Conservation (phyloP, 345 rosid species). For the Clarkia xantiana region DNA sequence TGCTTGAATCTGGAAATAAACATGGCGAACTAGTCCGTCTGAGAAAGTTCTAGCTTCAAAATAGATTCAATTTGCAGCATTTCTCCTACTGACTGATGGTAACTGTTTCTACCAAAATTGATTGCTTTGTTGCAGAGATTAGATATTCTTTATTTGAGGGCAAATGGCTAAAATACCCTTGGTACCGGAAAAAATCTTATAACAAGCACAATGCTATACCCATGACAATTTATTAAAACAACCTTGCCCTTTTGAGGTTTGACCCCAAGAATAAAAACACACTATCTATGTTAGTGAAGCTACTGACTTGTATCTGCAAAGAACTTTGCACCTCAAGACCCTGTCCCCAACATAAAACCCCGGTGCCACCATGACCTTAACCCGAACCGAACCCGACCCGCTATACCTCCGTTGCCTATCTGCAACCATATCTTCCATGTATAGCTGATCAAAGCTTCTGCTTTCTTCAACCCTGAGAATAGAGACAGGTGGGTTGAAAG, state of each 20-base stretch:
- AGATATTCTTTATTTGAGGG: too few species aligned
- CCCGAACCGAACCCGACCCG: slow-evolving; percentile 29
- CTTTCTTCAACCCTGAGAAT: slow-evolving; percentile 76
- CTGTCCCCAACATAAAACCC: slow-evolving; percentile 73
- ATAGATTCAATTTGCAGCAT: too few species aligned
- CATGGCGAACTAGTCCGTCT: slow-evolving; percentile 50
- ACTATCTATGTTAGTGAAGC: slow-evolving; percentile 8
- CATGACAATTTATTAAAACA: too few species aligned
- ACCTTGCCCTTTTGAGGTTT: too few species aligned
- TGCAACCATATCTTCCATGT: slow-evolving; percentile 73
- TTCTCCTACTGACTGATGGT: too few species aligned
- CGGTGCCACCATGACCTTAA: slow-evolving; percentile 91
- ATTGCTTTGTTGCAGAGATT: too few species aligned
- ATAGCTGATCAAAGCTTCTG: slow-evolving; percentile 50
- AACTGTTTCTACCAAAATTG: too few species aligned
- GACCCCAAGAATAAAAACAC: too few species aligned
- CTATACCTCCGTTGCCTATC: slow-evolving; percentile 49
- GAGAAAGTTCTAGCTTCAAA: slow-evolving; percentile 28
- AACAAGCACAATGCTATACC: too few species aligned
- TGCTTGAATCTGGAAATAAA: slow-evolving; percentile 79
- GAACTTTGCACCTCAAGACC: slow-evolving; percentile 84
- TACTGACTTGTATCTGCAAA: slow-evolving; percentile 57
- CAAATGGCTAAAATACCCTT: too few species aligned
- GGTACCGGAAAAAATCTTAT: too few species aligned
- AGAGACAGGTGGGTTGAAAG: slow-evolving; percentile 58